A percentile compares a stretch with the other conserved stretches of the same genome.
These are phyloP conservation scores for Breviolum minutum DNA, from an alignment of 73 alveolate genomes.

Conservation along the genomic window DNA sequence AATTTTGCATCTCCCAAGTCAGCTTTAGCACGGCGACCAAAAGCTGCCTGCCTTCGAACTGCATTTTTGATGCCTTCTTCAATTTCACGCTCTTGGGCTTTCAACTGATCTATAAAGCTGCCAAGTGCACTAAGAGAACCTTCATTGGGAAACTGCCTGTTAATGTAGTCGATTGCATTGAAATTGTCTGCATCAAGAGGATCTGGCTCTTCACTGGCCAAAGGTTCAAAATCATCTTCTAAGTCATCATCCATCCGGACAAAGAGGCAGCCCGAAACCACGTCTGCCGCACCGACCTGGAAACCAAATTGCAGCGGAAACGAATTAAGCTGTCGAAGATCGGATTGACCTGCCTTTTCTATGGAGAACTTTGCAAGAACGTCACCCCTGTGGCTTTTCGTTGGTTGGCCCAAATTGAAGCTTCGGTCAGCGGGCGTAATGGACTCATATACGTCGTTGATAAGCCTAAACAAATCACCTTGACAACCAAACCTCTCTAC, in stretches of 20 bases:
- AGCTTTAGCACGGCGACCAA: slow-evolving; percentile 81
- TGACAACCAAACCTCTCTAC: too few relatives aligned
- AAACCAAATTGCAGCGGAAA: too few relatives aligned
- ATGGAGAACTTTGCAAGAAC: not conserved
- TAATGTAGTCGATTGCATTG: slow-evolving; percentile 78
- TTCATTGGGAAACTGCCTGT: slow-evolving; percentile 71
- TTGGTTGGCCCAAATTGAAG: too few relatives aligned
- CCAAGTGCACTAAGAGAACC: slow-evolving; percentile 38
- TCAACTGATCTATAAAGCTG: slow-evolving; percentile 42
- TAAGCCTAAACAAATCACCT: too few relatives aligned
- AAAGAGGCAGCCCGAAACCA: not conserved
- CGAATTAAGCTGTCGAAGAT: too few relatives aligned
- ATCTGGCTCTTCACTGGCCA: slow-evolving; percentile 42
- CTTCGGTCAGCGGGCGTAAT: too few relatives aligned
- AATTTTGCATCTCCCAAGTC: slow-evolving; percentile 72
- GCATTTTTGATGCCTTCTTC: slow-evolving; percentile 70
- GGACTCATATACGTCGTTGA: too few relatives aligned
- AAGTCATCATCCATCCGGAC: slow-evolving; percentile 75
- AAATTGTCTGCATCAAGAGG: slow-evolving; percentile 89
- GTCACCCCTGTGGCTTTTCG: too few relatives aligned
- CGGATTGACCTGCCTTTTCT: not conserved
- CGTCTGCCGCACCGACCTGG: too few relatives aligned
- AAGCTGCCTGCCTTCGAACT: slow-evolving; percentile 76
- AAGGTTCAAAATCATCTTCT: slow-evolving; percentile 75
- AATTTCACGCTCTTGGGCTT: slow-evolving; percentile 63